Percentiles rank a stretch among this genome's conserved stretches.
These are phyloP conservation scores for Mrakia frigida DNA, from an alignment of 768 basidiomycete genomes.

Conservation along the genomic window DNA sequence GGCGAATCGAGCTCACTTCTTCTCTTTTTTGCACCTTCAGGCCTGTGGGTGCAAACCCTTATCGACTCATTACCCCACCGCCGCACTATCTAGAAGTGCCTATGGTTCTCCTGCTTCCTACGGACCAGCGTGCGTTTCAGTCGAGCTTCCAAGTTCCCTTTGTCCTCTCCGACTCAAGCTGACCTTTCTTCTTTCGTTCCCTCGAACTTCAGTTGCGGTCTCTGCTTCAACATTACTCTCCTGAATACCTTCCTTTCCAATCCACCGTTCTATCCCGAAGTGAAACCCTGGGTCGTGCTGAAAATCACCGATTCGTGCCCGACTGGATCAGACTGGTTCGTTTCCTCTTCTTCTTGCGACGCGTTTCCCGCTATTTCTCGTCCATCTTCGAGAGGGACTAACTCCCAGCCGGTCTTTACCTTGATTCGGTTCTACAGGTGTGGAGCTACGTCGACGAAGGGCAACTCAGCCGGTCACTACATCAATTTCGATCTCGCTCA, in stretches of 20 bases:
- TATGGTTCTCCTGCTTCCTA: neutral
- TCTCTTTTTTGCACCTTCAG: neutral
- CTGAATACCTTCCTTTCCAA: conserved; percentile 60
- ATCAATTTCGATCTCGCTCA: conserved; percentile 80
- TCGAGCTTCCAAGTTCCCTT: neutral
- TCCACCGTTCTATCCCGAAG: conserved; percentile 62
- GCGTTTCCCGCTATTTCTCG: neutral
- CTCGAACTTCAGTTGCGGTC: conserved; percentile 54
- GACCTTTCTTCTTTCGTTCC: neutral
- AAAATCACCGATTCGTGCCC: conserved; percentile 81
- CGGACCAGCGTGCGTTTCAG: neutral
- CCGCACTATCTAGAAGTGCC: neutral
- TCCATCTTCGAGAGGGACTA: too few relatives aligned
- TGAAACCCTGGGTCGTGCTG: conserved; percentile 42
- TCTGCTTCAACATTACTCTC: conserved; percentile 72
- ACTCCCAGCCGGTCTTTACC: too few relatives aligned
- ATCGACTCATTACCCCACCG: neutral
- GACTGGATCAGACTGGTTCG: conserved; percentile 52
- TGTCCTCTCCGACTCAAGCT: neutral
- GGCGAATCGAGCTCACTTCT: neutral
- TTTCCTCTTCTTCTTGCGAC: too few relatives aligned
- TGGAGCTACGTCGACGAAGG: conserved; percentile 56
- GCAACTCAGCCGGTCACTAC: conserved; percentile 64
- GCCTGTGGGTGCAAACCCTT: conserved; percentile 6
- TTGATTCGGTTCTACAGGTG: conserved; percentile 52